Base-by-base conservation (phyloP, 2,329 filamentous ascomycete genomes). In the Colletotrichum chrysophilum region DNA sequence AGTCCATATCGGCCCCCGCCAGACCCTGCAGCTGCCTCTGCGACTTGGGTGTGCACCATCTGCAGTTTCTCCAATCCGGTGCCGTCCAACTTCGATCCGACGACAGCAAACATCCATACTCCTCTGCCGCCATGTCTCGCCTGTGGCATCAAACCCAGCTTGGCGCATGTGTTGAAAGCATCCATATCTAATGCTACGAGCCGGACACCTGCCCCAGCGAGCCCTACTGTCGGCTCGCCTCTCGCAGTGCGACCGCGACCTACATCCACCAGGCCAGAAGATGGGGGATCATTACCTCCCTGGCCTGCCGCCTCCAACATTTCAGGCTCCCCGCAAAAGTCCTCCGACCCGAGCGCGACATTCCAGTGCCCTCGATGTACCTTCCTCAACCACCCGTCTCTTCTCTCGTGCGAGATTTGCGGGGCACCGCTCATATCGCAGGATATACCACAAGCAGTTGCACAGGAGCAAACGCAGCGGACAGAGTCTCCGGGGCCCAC, bases 31-130 rank as follows among this genome's bases (percentile, higher is more conserved):
- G 83, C 87, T 16, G 90, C 88, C 78, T 91, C 89, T 75, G 95
- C 95, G 7, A 98, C 96, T 5, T 98, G 96, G 96, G 93, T 98
- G 24, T 98, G 96, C 86, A 94, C 95, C 3, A 98, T 98, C 80
- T 98, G 96, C 88, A 96, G 94, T 79, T 97, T 98, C 82, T 96
- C 96, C 12, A 98, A 98, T 81, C 94, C 95, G 0, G 93, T 98
- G 2, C 96, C 97, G 1, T 94, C 95, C 48, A 98, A 98, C 83
- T 98, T 98, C 83, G 96, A 98, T 80, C 94, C 96, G 0, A 90
- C 93, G 2, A 93, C 94, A 4, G 95, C 95, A 10, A 97, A 92
- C 76, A 91, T 93, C 24, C 92, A 95, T 77, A 98, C 94, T 7
- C 93, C 93, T 10, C 86, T 98, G 26, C 94, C 96, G 5, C 95